Evolutionary conservation across 2,329 filamentous ascomycete species (phyloP).

Genomic region (Didymella sp.): DNA sequence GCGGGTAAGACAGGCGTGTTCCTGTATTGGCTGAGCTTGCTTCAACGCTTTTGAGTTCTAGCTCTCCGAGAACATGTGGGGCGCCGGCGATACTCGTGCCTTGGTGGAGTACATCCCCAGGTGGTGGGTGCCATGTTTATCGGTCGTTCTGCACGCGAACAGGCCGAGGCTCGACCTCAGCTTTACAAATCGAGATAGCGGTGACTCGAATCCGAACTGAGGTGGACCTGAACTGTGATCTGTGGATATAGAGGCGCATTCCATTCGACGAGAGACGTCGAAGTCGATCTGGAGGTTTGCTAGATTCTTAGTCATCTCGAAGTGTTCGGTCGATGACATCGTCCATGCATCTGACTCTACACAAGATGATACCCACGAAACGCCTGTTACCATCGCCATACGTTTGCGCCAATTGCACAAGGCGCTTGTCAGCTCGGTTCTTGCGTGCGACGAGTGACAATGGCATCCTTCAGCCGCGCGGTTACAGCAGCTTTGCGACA

Average conservation of each 20-base stretch:
- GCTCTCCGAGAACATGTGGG: slow-evolving; percentile 19
- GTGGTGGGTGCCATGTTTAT: slow-evolving; percentile 16
- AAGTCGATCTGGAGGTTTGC: background rate
- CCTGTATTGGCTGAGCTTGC: slow-evolving; percentile 14
- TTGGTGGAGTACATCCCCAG: slow-evolving; percentile 18
- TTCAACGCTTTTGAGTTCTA: slow-evolving; percentile 17
- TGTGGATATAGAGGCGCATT: background rate
- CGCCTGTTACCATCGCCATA: slow-evolving; percentile 24
- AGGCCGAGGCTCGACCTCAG: slow-evolving; percentile 18
- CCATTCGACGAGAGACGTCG: background rate
- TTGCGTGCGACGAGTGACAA: background rate
- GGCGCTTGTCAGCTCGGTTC: slow-evolving; percentile 20
- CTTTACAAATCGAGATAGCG: slow-evolving; percentile 17
- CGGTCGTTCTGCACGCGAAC: slow-evolving; percentile 8
- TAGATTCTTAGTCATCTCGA: slow-evolving; percentile 26
- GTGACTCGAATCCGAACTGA: background rate
- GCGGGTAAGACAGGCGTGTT: slow-evolving; percentile 16
- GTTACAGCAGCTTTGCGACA: slow-evolving; percentile 10
- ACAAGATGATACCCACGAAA: slow-evolving; percentile 35
- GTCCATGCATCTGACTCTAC: slow-evolving; percentile 14
- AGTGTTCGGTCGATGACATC: slow-evolving; percentile 15
- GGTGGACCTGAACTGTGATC: background rate
- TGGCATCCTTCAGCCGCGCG: slow-evolving; percentile 11
- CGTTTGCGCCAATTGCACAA: slow-evolving; percentile 41
- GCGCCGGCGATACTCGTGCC: slow-evolving; percentile 16